phyloP scores from a whole-genome alignment of 495 filamentous ascomycete genomes.

The Penicillium riverlandense region DNA sequence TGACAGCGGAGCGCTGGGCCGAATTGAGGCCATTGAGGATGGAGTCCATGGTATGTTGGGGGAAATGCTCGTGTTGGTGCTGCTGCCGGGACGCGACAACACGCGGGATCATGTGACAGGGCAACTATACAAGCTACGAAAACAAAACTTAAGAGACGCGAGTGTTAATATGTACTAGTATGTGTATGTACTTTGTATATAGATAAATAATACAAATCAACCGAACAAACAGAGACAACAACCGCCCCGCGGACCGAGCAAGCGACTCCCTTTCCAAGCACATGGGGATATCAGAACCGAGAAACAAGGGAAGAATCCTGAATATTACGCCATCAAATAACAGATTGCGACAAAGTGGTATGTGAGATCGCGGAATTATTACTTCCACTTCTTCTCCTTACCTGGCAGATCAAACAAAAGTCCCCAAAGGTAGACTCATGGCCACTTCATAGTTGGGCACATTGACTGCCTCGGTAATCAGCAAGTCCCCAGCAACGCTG shows the following conservation, averaged over 20 bases:
- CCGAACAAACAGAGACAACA: too few relatives aligned
- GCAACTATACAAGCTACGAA: background rate
- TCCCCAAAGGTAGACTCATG: conserved; percentile 36
- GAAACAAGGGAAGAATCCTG: background rate
- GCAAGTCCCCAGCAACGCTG: conserved; percentile 39
- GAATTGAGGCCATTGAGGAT: conserved; percentile 74
- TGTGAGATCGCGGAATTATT: too few relatives aligned
- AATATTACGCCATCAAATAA: background rate
- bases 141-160: background rate
- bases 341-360: too few relatives aligned
- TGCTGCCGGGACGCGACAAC: conserved; percentile 9
- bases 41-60: conserved; percentile 27
- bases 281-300: background rate
- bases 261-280: too few relatives aligned
- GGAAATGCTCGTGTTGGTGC: background rate
- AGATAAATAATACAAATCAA: too few relatives aligned
- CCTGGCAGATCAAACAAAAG: conserved; percentile 17
- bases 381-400: too few relatives aligned
- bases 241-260: too few relatives aligned
- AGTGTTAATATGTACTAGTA: too few relatives aligned
- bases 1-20: conserved; percentile 80
- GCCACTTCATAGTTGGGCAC: conserved; percentile 43
- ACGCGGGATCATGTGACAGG: conserved; percentile 26
- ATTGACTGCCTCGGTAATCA: conserved; percentile 42
- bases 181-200: too few relatives aligned